Evolutionary conservation across 2,329 filamentous ascomycete species (phyloP).

Genomic region (Aphanocladium album): DNA sequence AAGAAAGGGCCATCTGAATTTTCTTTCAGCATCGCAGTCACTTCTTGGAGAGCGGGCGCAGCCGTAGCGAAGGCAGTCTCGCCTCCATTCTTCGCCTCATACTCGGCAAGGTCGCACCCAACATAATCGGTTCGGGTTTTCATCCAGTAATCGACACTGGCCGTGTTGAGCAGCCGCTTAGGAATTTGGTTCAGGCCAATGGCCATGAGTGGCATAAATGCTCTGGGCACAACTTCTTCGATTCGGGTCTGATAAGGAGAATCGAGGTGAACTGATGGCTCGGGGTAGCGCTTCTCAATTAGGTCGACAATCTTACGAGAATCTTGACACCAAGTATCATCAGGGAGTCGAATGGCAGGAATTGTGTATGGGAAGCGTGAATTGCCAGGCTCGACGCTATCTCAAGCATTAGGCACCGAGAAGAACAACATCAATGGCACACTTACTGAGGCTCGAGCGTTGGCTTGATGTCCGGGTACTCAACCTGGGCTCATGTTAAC

Average conservation of each 20-base stretch:
- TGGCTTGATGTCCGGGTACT: conserved; percentile 60
- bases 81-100: conserved; percentile 42
- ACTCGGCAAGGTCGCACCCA: conserved; percentile 50
- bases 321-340: conserved; percentile 60
- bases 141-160: conserved; percentile 51
- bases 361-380: conserved; percentile 40
- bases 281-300: conserved; percentile 55
- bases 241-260: conserved; percentile 44
- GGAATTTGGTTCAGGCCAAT: conserved; percentile 46
- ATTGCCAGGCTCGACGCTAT: background rate
- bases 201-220: conserved; percentile 34
- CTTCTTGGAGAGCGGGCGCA: conserved; percentile 27
- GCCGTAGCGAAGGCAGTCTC: conserved; percentile 45
- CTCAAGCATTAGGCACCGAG: background rate
- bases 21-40: conserved; percentile 47
- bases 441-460: conserved; percentile 50
- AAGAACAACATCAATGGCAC: background rate
- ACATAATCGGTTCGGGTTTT: conserved; percentile 42
- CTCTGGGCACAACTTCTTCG: conserved; percentile 30
- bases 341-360: conserved; percentile 50
- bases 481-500: conserved; percentile 33
- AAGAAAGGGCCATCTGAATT: conserved; percentile 56
- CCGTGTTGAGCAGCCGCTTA: conserved; percentile 43
- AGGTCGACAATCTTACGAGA: conserved; percentile 53
- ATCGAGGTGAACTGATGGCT: conserved; percentile 54